These are phyloP conservation scores for Liriodendron chinense DNA, from an alignment of 164 flowering plant species.

Conservation along the genomic window DNA sequence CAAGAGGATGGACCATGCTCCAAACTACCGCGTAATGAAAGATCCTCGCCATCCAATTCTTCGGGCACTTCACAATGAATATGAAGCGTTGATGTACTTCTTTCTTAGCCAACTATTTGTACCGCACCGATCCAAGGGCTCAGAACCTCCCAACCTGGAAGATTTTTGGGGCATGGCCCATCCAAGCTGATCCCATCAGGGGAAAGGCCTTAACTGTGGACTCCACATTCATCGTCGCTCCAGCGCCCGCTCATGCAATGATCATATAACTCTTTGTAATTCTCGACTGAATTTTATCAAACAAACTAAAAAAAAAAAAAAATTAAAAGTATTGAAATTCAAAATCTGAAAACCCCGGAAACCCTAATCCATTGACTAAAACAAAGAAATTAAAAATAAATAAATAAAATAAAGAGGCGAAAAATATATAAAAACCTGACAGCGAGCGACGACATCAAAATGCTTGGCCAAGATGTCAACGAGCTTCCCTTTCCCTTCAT, in stretches of 20 bases:
- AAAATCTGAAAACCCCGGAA: not conserved
- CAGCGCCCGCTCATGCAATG: too few relatives aligned
- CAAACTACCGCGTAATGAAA: not conserved
- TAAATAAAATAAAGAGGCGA: not conserved
- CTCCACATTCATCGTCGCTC: too few relatives aligned
- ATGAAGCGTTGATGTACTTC: not conserved
- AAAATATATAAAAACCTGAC: conserved; percentile 50
- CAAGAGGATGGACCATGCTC: not conserved
- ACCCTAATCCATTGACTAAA: not conserved
- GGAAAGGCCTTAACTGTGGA: too few relatives aligned
- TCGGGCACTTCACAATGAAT: not conserved
- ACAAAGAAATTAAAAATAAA: not conserved
- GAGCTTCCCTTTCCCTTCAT: conserved; percentile 96
- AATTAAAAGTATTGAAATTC: too few relatives aligned
- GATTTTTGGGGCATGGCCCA: not conserved
- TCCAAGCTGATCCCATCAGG: not conserved
- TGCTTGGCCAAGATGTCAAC: conserved; percentile 86
- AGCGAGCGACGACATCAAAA: conserved; percentile 91
- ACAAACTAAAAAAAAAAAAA: not conserved
- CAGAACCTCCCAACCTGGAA: not conserved
- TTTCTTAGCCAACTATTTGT: not conserved
- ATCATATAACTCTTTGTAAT: not conserved
- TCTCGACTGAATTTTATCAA: not conserved
- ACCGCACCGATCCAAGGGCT: not conserved
- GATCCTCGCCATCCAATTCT: not conserved